Evolutionary conservation across 805 yeast genomes (phyloP), one percentile per base, ranked within the genome.

Genomic region (Saccharomycopsis sp.): DNA sequence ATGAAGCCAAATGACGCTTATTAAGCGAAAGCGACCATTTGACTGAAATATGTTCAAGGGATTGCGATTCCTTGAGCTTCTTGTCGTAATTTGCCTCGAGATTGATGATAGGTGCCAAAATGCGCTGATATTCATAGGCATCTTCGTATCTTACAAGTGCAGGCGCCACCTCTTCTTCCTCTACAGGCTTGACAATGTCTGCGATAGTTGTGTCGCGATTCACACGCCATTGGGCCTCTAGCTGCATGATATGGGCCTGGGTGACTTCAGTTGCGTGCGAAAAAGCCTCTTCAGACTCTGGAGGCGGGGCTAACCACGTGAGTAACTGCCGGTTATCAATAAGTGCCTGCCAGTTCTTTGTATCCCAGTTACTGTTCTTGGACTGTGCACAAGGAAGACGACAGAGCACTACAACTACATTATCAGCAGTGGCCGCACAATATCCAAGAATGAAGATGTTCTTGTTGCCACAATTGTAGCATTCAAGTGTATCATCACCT

Each of bases 401-500:
- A 72, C 97, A 92, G 53, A 92, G 71, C 50, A 91, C 79, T 2
- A 92, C 96, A 60, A 92, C 92, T 44, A 90, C 91, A 2, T 91
- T 84, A 64, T 89, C 96, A 59, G 85, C 81, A 67, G 88, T 89
- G 2, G 97, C 97, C 24, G 91, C 80, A 15, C 92, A 94, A 70
- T 86, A 90, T 0, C 97, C 97, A 44, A 92, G 74, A 24, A 85
- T 76, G 65, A 92, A 92, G 1, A 84, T 87, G 65, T 92, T 92
- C 60, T 77, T 82, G 67, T 80, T 82, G 34, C 97, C 97, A 74
- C 97, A 92, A 67, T 85, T 86, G 72, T 91, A 92, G 73, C 97
- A 92, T 70, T 92, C 97, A 59, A 92, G 73, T 1, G 84, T 78
- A 3, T 92, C 86, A 56, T 87, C 96, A n/a, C 97, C 97, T 24